Base-by-base conservation (phyloP, 2,329 filamentous ascomycete genomes). In the Diaporthe sp. region DNA sequence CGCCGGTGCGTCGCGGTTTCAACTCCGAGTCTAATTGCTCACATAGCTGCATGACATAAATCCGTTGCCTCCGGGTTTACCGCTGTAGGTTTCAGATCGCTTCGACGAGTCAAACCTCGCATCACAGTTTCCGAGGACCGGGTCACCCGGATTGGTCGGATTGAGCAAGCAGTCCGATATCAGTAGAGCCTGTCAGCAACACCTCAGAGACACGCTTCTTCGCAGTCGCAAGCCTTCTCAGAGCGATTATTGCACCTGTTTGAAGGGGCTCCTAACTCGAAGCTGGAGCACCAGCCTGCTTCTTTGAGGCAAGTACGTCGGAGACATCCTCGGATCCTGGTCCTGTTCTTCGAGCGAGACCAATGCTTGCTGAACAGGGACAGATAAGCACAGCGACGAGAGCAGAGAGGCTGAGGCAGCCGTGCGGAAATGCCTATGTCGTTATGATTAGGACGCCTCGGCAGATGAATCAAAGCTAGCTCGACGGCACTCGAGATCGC, bases 101-200 rank as follows among this genome's bases (percentile, higher is more conserved):
- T 53, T 39, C 25, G 20, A 37, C 63, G 63, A 68, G 63, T 51
- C 63, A 68, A 25, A 51, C 9, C 6, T 12, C 44, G 15, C 63
- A 68, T 68, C 44, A 51, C 63, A 68, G 63, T 68, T 68, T 68
- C 63, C 44, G 63, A 51, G 28, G 22, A 34, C 63, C 63, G 28
- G 28, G 39, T 53, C 63, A 68, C 63, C 7, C 25, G 63, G 6
- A 28, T 9, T 34, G 25, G 17, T 68, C 63, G 25, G 10, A 68
- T 68, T 17, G 63, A 47, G 63, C 44, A 68, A n/a, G 63, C 31
- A 37, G 44, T 25, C 61, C 61, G 28, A 22, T 28, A 37, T 68
- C 10, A 51, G 42, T 20, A 68, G 28, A 51, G 9, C 42, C 8
- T 25, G 20, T 47, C 10, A 9, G 31, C 5, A 13, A 47, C 3